Conservation (phyloP, 2,329 filamentous ascomycete genomes). For the Colletotrichum shisoi region DNA sequence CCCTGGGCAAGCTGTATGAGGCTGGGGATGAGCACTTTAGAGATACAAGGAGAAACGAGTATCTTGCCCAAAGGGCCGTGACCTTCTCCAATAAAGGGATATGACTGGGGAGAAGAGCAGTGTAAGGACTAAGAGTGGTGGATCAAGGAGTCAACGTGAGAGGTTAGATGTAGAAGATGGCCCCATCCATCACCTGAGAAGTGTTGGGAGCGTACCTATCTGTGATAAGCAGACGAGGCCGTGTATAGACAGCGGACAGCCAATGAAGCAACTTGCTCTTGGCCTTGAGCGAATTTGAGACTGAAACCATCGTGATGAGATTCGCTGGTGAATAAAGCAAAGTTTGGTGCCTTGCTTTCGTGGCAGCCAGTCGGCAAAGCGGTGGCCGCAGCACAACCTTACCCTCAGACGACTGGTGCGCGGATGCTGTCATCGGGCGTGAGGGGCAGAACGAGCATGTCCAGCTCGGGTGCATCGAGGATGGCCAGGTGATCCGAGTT, state of each 20-base stretch:
- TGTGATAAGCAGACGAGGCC: not conserved
- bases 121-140: not conserved
- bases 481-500: constrained; percentile 32
- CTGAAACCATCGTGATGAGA: not conserved
- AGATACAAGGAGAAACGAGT: not conserved
- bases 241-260: not conserved
- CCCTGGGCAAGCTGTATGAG: too few relatives aligned
- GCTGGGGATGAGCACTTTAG: constrained; percentile 23
- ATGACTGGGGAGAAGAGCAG: not conserved
- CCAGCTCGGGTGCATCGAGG: constrained; percentile 23
- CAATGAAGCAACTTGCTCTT: constrained; percentile 2
- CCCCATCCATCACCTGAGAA: not conserved
- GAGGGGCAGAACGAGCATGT: constrained; percentile 25
- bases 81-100: not conserved
- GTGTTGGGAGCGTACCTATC: too few relatives aligned
- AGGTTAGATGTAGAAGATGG: not conserved
- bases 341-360: constrained; percentile 12
- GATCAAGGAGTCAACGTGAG: not conserved
- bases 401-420: constrained; percentile 21
- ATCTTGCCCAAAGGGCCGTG: not conserved
- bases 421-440: constrained; percentile 32
- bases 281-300: not conserved
- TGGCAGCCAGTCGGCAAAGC: constrained; percentile 20
- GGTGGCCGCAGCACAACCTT: constrained; percentile 14
- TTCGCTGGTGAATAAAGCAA: not conserved